Conservation (phyloP, 1,284 basidiomycete species). For the Fomitiporia mediterranea region DNA sequence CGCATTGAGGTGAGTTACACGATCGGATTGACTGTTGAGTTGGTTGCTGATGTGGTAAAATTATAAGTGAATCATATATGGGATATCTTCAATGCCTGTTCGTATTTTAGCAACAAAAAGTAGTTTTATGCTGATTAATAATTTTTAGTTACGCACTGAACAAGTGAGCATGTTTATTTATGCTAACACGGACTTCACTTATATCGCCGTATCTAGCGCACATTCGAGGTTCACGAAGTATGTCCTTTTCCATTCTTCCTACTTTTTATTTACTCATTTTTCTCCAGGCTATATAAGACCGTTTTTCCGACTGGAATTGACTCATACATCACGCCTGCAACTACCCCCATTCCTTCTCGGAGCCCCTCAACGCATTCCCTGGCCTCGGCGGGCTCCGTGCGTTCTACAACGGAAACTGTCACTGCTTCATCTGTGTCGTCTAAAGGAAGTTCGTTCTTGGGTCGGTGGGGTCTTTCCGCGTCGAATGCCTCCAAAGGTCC, state of each 20-base stretch:
- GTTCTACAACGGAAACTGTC: slow-evolving; percentile 27
- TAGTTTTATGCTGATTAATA: not conserved
- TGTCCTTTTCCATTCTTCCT: slow-evolving; percentile 13
- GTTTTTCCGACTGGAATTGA: slow-evolving; percentile 68
- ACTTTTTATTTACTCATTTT: slow-evolving; percentile 1
- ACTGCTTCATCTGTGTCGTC: slow-evolving; percentile 31
- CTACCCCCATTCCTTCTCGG: slow-evolving; percentile 41
- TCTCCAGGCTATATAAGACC: slow-evolving; percentile 58
- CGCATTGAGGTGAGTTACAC: slow-evolving; percentile 56
- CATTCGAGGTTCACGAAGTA: slow-evolving; percentile 72
- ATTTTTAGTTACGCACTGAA: slow-evolving; percentile 51
- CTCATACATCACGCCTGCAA: slow-evolving; percentile 43
- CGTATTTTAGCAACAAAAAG: slow-evolving; percentile 24
- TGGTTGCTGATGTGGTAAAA: not conserved
- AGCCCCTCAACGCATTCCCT: slow-evolving; percentile 31
- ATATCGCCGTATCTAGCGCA: slow-evolving; percentile 41
- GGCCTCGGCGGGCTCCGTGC: slow-evolving; percentile 22
- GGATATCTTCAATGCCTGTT: slow-evolving; percentile 75
- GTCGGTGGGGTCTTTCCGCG: slow-evolving; percentile 32
- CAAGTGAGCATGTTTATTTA: slow-evolving; percentile 36
- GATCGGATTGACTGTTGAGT: not conserved
- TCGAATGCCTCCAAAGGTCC: slow-evolving; percentile 22
- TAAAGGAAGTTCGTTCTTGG: slow-evolving; percentile 34
- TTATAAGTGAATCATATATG: slow-evolving; percentile 65
- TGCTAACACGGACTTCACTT: slow-evolving; percentile 12